A percentile compares a stretch with the other conserved stretches of the same genome.
Evolutionary conservation across 2,329 filamentous ascomycete genomes (phyloP).

Genomic region (Bipolaris oryzae): DNA sequence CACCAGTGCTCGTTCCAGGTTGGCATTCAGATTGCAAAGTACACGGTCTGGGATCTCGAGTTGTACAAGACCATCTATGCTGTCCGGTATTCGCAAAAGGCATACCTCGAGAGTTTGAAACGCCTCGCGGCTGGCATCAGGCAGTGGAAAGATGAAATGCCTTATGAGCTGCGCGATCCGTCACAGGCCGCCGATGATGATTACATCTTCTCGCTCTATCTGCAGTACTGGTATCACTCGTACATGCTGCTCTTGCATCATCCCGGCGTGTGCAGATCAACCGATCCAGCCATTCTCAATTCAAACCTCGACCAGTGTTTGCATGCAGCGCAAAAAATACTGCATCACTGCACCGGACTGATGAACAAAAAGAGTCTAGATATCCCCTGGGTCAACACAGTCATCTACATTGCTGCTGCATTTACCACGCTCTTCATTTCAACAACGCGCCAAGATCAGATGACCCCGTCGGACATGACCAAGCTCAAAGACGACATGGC

Average conservation of each 20-base stretch:
- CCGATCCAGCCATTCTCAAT: conserved; percentile 65
- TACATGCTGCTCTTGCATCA: conserved; percentile 60
- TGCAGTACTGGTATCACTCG: conserved; percentile 57
- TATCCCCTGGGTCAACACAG: conserved; percentile 77
- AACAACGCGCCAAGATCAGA: conserved; percentile 68
- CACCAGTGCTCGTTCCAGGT: conserved; percentile 70
- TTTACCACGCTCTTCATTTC: conserved; percentile 74
- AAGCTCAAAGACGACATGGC: conserved; percentile 71
- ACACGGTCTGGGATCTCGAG: conserved; percentile 71
- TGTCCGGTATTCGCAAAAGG: conserved; percentile 65
- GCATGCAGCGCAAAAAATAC: conserved; percentile 67
- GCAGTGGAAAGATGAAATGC: conserved; percentile 68
- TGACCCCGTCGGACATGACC: conserved; percentile 64
- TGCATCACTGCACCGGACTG: conserved; percentile 65
- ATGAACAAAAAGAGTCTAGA: conserved; percentile 71
- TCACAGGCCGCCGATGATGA: conserved; percentile 54
- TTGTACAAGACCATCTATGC: conserved; percentile 80
- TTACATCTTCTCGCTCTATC: conserved; percentile 56
- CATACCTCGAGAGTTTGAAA: conserved; percentile 68
- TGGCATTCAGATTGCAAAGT: conserved; percentile 68
- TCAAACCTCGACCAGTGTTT: conserved; percentile 65
- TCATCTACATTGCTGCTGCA: conserved; percentile 73
- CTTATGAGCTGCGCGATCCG: conserved; percentile 62
- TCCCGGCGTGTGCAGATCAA: conserved; percentile 57
- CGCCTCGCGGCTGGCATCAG: conserved; percentile 69